Base-by-base conservation (phyloP, 2,329 filamentous ascomycete genomes). In the Penicillium italicum region DNA sequence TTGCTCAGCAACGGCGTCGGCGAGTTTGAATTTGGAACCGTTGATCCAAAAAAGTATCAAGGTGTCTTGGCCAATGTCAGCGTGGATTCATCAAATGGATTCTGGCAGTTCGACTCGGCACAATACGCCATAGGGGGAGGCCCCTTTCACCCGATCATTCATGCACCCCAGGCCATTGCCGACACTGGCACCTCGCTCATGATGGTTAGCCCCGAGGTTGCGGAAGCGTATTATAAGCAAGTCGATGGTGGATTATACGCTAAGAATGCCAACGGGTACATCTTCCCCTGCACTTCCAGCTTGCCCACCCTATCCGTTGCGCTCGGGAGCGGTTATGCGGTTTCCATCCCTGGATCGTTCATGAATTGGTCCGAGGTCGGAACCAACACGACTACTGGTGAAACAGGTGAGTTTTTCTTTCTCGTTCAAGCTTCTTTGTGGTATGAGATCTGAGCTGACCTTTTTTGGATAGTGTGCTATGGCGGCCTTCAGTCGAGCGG, bases 1-100 rank as follows among this genome's bases (percentile, higher is more conserved):
- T 78, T 93, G 42, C 82, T 83, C 66, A 79, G 82, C 61, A 77
- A 80, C 56, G 77, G 78, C 16, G 75, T 78, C 2, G 88, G 88
- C 43, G 80, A 82, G 30, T 92, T 90, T 74, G 85, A 90, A 67
- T 92, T 92, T 65, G 89, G 89, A 57, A 80, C 73, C 63, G 85
- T 92, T 65, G 86, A 92, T 69, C 68, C 66, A 1, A 75, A 74
- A 53, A 85, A 88, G 64, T 88, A 87, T 70, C 77, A 71, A 2
- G 88, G 88, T 33, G 65, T 79, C 4, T 80, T 92, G 64, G 73
- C 79, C 22, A 90, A 85, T 69, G 77, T 85, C 20, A 76, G 80
- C 10, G 79, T 90, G 58, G 82, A 89, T 67, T 79, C 77, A 18
- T 79, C 78, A 11, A 74, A 77, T 31, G 88, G 88, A 9, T 90